These are phyloP conservation scores for Grosmannia penicillata DNA, from an alignment of 2,329 filamentous ascomycete genomes.

Conservation along the genomic window DNA sequence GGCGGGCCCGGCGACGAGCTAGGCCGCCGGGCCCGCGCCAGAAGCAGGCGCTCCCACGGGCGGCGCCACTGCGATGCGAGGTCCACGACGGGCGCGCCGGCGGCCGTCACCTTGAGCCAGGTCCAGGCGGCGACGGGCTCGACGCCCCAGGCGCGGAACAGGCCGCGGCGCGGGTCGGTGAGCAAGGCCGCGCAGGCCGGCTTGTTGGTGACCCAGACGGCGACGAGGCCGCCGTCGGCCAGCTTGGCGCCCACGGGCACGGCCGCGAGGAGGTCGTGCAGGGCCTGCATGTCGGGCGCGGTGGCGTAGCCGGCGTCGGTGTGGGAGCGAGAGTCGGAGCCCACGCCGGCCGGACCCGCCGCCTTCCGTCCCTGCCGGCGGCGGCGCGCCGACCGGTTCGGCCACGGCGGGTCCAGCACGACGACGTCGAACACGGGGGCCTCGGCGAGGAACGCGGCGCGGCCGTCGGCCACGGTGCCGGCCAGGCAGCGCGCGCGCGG, in stretches of 20 bases:
- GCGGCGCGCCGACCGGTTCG: constrained; percentile 53
- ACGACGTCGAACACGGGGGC: constrained; percentile 48
- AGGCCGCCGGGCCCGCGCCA: constrained; percentile 32
- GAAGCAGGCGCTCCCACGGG: constrained; percentile 60
- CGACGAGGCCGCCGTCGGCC: constrained; percentile 40
- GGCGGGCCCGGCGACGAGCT: constrained; percentile 20
- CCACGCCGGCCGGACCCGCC: constrained; percentile 1
- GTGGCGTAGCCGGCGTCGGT: constrained; percentile 21
- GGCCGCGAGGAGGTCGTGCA: constrained; percentile 32
- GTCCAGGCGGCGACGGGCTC: constrained; percentile 56
- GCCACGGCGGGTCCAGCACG: constrained; percentile 68
- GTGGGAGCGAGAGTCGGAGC: constrained; percentile 13
- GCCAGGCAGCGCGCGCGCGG: constrained; percentile 28
- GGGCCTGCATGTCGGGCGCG: constrained; percentile 28
- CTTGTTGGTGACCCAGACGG: constrained; percentile 69
- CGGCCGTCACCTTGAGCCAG: constrained; percentile 59
- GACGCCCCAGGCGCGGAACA: constrained; percentile 55
- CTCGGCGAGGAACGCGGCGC: constrained; percentile 23
- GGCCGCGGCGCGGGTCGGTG: constrained; percentile 27
- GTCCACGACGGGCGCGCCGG: constrained; percentile 49
- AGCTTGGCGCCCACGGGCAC: constrained; percentile 44
- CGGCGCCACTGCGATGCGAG: constrained; percentile 51
- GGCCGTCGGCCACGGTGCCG: constrained; percentile 29
- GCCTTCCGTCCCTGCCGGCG: constrained; percentile 1
- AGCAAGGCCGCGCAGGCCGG: constrained; percentile 40